Evolutionary conservation across 2,329 filamentous ascomycete species (phyloP).

Genomic region (Stemphylium lycopersici): DNA sequence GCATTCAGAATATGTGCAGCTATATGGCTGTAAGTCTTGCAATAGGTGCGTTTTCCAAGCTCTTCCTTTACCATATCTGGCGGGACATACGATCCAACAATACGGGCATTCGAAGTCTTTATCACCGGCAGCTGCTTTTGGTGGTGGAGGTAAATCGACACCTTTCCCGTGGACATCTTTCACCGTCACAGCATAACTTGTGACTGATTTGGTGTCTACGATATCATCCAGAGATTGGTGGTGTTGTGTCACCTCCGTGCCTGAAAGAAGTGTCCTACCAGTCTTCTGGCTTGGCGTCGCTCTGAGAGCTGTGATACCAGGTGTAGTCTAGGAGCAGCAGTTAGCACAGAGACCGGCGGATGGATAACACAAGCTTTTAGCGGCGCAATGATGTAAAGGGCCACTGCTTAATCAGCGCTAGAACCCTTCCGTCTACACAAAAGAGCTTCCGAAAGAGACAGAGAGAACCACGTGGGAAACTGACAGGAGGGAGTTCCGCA

Average conservation of each 20-base stretch:
- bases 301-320: slow-evolving; percentile 11
- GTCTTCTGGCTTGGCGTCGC: slow-evolving; percentile 41
- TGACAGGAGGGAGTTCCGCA: slow-evolving; percentile 13
- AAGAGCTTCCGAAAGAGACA: too few species aligned
- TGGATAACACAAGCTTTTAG: neutral
- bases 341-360: neutral
- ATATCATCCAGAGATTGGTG: slow-evolving; percentile 47
- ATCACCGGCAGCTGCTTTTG: slow-evolving; percentile 38
- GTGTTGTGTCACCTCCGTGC: slow-evolving; percentile 47
- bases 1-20: slow-evolving; percentile 45
- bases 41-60: slow-evolving; percentile 46
- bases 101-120: slow-evolving; percentile 49
- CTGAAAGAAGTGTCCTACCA: slow-evolving; percentile 43
- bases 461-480: too few species aligned
- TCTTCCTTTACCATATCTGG: slow-evolving; percentile 42
- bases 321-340: neutral
- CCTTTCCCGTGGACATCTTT: slow-evolving; percentile 43
- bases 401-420: too few species aligned
- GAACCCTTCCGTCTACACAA: too few species aligned
- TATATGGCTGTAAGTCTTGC: slow-evolving; percentile 47
- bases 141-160: slow-evolving; percentile 43
- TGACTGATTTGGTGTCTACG: slow-evolving; percentile 44
- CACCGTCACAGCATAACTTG: slow-evolving; percentile 46
- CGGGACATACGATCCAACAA: slow-evolving; percentile 48
- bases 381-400: too few species aligned